Conservation (phyloP, 1,139 yeast species). For the Protomyces arabidopsidicola region DNA sequence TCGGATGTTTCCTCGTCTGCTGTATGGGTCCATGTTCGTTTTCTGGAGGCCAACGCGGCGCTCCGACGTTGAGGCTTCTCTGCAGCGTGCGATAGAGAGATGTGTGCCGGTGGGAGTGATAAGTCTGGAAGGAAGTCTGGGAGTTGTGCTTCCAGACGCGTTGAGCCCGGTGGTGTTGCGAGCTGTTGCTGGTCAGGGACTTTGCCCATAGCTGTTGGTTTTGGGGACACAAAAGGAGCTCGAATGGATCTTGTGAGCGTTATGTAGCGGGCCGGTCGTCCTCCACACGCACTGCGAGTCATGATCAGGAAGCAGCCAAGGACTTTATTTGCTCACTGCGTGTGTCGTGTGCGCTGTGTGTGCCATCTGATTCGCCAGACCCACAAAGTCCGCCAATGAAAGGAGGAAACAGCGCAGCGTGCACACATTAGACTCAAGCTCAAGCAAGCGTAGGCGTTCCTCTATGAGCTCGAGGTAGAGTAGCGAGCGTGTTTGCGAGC, state of each 20-base stretch:
- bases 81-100: not conserved
- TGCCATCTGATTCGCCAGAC: not conserved
- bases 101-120: conserved; percentile 1
- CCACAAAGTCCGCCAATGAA: no score
- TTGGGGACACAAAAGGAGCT: not conserved
- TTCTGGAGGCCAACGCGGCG: not conserved
- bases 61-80: not conserved
- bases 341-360: not conserved
- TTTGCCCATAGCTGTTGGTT: not conserved
- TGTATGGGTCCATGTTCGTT: not conserved
- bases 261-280: no score
- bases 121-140: conserved; percentile 19
- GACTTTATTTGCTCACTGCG: no score
- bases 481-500: no score
- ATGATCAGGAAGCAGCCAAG: no score
- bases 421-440: no score
- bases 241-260: not conserved
- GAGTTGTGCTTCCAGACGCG: conserved; percentile 1
- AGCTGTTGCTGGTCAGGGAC: not conserved
- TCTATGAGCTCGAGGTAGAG: no score
- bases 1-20: not conserved
- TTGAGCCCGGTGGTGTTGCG: conserved; percentile 19
- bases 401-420: no score
- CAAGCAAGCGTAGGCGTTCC: no score
- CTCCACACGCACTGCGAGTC: no score